These are phyloP conservation scores for Sorghum bicolor DNA, from an alignment of 176 grass and related monocot species.

Conservation along the genomic window Sorghum_bicolor_NCBIv3 NC_012875.2:59597001-59597500, in stretches of 20 bases:
- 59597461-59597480: neutral
- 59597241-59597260: neutral
- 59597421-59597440: neutral
- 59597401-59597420: neutral
- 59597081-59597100: constrained; percentile 86
- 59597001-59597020: neutral
- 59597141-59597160: constrained; percentile 87
- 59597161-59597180: constrained; percentile 48
- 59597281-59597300: neutral
- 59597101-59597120: constrained; percentile 92
- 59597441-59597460: neutral
- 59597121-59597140: constrained; percentile 77
- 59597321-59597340: neutral
- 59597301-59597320: neutral
- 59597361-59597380: neutral
- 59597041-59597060: neutral
- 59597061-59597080: constrained; percentile 2
- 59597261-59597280: neutral
- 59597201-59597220: neutral
- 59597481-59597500: neutral
- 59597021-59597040: neutral
- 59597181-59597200: constrained; percentile 46
- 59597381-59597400: neutral
- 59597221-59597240: neutral
- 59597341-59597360: neutral